Percentiles rank a stretch among this genome's conserved stretches.
Conservation (phyloP, 306 rosid genomes). For the Carpinus fangiana region DNA sequence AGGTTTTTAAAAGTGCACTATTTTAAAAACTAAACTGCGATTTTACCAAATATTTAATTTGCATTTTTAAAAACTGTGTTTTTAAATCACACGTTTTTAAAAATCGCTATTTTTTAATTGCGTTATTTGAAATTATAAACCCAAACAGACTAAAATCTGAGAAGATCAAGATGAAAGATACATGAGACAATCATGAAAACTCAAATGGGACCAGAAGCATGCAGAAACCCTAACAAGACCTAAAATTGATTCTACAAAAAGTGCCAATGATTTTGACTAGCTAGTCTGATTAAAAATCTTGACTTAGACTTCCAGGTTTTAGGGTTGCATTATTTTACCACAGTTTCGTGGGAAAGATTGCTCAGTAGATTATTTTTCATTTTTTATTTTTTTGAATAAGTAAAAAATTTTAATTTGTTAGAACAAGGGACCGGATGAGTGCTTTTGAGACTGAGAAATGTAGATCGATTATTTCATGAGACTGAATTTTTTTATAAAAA, state of each 20-base stretch:
- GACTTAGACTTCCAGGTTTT: background rate
- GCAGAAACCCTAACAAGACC: background rate
- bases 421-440: no score
- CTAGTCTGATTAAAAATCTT: background rate
- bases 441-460: background rate
- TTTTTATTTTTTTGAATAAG: no score
- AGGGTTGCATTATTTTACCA: background rate
- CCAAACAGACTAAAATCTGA: background rate
- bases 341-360: background rate
- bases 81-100: no score
- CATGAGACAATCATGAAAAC: background rate
- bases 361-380: background rate
- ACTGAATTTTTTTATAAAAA: background rate
- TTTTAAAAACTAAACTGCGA: no score
- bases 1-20: no score
- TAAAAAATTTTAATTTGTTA: no score
- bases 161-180: background rate
- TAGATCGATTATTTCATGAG: no score
- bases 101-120: no score
- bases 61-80: no score
- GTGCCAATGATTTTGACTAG: background rate
- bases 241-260: background rate
- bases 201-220: background rate
- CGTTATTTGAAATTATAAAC: no score
- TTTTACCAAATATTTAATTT: no score